These are phyloP conservation scores for Naematelia aurantialba DNA, from an alignment of 768 basidiomycete genomes.

Conservation along the genomic window DNA sequence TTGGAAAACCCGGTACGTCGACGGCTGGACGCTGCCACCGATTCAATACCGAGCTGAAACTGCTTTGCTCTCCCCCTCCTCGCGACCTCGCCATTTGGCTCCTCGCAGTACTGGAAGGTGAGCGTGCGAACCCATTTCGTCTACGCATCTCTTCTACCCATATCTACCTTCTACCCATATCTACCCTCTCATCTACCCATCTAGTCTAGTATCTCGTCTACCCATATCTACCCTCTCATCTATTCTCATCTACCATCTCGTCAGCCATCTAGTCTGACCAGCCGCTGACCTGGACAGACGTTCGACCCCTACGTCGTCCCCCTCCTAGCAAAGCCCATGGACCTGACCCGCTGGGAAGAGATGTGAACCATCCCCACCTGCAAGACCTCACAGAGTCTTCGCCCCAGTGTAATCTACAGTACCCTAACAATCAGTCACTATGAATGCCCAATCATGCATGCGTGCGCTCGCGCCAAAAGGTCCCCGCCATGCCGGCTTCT, in stretches of 20 bases:
- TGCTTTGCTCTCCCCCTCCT: not conserved
- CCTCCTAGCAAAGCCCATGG: conserved; percentile 48
- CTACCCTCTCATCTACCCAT: too few species aligned
- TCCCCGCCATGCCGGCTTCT: too few species aligned
- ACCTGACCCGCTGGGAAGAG: conserved; percentile 50
- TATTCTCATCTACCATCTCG: not conserved
- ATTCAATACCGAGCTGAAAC: not conserved
- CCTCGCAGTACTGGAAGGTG: conserved; percentile 46
- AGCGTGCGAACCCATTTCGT: too few species aligned
- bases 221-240: too few species aligned
- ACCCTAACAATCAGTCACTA: too few species aligned
- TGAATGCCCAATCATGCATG: not conserved
- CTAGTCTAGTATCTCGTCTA: too few species aligned
- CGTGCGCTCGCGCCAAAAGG: not conserved
- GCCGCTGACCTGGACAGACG: conserved; percentile 26
- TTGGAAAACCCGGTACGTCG: conserved; percentile 45
- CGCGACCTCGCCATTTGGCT: too few species aligned
- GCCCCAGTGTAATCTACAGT: too few species aligned
- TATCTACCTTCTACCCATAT: too few species aligned
- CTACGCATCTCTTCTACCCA: too few species aligned
- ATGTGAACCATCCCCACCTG: conserved; percentile 20
- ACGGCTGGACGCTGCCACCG: too few species aligned
- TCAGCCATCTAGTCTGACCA: not conserved
- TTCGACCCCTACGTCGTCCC: conserved; percentile 51
- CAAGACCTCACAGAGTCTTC: too few species aligned